phyloP scores from a whole-genome alignment of 148 eudicot genomes.

The Fagopyrum esculentum region DNA sequence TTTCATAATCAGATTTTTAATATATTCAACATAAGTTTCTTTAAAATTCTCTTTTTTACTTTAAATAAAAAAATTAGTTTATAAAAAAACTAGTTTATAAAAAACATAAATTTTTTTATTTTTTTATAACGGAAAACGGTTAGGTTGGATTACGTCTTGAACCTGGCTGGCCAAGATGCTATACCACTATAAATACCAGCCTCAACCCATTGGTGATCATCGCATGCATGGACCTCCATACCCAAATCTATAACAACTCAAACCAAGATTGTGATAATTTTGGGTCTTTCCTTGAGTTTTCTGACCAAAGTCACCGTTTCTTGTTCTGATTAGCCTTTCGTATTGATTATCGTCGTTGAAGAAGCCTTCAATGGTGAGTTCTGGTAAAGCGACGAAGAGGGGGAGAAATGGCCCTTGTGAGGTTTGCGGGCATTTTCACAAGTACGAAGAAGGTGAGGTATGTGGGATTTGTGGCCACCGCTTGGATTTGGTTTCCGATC shows the following conservation, averaged over 20 bases:
- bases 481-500: constrained; percentile 37
- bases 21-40: too few relatives aligned
- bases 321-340: neutral
- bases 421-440: constrained; percentile 88
- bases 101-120: too few relatives aligned
- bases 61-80: too few relatives aligned
- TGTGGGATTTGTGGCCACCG: constrained; percentile 88
- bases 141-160: too few relatives aligned
- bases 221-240: neutral
- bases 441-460: constrained; percentile 84
- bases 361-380: neutral
- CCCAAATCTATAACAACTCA: constrained; percentile 8
- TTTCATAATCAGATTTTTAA: too few relatives aligned
- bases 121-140: too few relatives aligned
- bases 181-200: too few relatives aligned
- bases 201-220: neutral
- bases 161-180: too few relatives aligned
- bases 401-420: constrained; percentile 87
- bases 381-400: constrained; percentile 60
- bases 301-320: neutral
- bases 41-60: too few relatives aligned
- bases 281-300: neutral
- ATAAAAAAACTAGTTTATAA: too few relatives aligned
- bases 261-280: neutral
- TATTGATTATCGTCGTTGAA: neutral